Conservation (phyloP, 306 rosid genomes). For the Cucurbita ficifolia region DNA sequence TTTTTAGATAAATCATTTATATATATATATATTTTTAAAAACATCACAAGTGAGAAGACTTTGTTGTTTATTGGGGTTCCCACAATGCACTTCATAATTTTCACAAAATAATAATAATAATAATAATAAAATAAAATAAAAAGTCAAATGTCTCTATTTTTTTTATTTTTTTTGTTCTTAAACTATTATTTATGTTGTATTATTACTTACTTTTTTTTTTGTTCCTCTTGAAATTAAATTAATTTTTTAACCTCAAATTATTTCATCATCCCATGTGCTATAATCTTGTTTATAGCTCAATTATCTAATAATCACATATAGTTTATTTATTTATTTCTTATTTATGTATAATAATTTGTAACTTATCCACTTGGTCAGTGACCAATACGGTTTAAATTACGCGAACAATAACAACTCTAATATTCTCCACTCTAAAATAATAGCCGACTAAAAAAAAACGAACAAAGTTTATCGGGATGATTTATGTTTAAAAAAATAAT, state of each 20-base stretch:
- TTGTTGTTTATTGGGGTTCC: conserved; percentile 3
- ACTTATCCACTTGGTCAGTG: neutral
- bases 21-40: too few species aligned
- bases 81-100: neutral
- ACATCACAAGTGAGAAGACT: conserved; percentile 4
- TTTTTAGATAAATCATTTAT: neutral
- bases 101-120: neutral
- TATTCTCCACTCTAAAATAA: neutral
- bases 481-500: too few species aligned
- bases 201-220: neutral
- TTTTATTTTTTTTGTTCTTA: neutral
- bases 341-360: neutral
- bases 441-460: neutral
- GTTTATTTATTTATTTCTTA: neutral
- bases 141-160: neutral
- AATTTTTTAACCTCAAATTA: neutral
- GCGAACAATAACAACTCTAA: neutral
- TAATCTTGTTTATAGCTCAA: neutral
- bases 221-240: neutral
- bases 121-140: too few species aligned
- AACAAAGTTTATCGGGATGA: too few species aligned
- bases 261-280: conserved; percentile 4
- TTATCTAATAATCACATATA: neutral
- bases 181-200: neutral
- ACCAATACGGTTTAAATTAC: neutral